These are phyloP conservation scores for Nyctanthes arbortristis DNA, from an alignment of 257 asterid genomes.

Conservation along the genomic window DNA sequence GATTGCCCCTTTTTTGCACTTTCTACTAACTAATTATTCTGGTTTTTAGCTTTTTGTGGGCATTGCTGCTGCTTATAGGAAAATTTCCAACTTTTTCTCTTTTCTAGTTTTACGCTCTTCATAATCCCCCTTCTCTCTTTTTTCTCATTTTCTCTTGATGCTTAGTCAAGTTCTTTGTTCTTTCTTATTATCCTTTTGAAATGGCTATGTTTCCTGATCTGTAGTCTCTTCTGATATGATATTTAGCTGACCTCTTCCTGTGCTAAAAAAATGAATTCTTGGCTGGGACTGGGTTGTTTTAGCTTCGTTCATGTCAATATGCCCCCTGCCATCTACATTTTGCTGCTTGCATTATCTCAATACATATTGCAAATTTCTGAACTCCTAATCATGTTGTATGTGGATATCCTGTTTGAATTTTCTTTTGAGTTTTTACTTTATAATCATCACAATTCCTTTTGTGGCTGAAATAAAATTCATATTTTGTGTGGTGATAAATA, in stretches of 20 bases:
- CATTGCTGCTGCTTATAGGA: background rate
- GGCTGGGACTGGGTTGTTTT: too few relatives aligned
- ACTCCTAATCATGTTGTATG: background rate
- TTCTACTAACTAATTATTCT: too few relatives aligned
- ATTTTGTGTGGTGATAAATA: background rate
- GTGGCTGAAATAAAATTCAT: conserved; percentile 10
- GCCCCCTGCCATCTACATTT: background rate
- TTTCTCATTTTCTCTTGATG: background rate
- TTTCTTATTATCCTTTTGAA: background rate
- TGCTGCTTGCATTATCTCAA: background rate
- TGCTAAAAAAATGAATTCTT: background rate
- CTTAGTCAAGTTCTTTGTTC: background rate
- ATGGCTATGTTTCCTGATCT: background rate
- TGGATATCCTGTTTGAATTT: background rate
- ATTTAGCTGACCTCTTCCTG: background rate
- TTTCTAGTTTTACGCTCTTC: background rate
- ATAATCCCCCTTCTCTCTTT: too few relatives aligned
- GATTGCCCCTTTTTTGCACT: too few relatives aligned
- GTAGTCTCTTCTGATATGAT: background rate
- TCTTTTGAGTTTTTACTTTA: background rate
- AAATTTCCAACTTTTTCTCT: background rate
- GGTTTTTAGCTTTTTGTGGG: background rate
- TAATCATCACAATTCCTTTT: background rate
- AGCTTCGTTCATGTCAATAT: background rate
- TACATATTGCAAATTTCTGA: too few relatives aligned